Evolutionary conservation across 176 grass and related monocot genomes (phyloP), one percentile per base, ranked within the genome.

Genomic region (Lolium rigidum): DNA sequence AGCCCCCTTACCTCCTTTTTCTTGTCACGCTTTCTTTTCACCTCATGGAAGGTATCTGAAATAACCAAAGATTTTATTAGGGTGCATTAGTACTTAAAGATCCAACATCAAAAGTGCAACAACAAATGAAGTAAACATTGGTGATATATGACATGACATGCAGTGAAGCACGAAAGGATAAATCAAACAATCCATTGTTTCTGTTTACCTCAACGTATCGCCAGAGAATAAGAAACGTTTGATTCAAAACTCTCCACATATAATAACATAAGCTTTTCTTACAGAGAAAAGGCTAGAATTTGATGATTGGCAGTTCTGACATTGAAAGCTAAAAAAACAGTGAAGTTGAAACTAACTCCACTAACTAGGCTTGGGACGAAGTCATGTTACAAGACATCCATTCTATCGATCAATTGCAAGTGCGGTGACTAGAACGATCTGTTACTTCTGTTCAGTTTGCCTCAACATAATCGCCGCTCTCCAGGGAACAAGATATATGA

Each of bases 31-130:
- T 85, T 95, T 85, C 91, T 93, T 78, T 85, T 95, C 24, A 95
- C 94, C 87, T 95, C 94, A 46, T 95, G 94, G 59, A 95, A 95
- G 68, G 91, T 85, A 89, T 93, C 94, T 95, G 86, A 86, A 88
- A 91, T 48, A 76, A 80, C 62, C 4, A 46, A 46, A 35, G 16
- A 79, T 48, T 67, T 4, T 31, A 54, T 86, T 79, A 86, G 70
- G 63, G 38, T 77, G 66, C 37, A 57, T 9, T 54, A n/a, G 48
- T 70, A 48, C 26, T 50, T 50, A 79, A 60, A 57, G 14, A 47
- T 58, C 50, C 59, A 70, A 26, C 50, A 86, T 79, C 51, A 78
- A 35, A 71, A 31, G 38, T 69, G 50, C 35, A 6, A 70, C 44
- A 18, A 65, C 6, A 37, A 75, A 76, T 65, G 6, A 25, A 12